Conservation (phyloP, 345 rosid genomes). For the Draba incana region DNA sequence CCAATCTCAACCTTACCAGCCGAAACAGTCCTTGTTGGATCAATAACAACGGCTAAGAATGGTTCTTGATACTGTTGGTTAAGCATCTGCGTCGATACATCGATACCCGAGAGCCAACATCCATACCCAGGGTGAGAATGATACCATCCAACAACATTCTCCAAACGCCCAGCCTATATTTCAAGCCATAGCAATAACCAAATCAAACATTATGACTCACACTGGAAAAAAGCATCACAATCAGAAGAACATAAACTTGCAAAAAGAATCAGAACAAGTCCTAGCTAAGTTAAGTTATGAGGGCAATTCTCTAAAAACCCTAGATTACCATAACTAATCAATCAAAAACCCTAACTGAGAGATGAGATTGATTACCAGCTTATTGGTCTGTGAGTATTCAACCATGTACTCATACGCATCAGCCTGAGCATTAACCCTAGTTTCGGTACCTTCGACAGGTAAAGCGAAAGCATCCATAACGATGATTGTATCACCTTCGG, state of each 20-base stretch:
- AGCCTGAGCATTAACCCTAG: conserved; percentile 98
- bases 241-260: too few relatives aligned
- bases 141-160: conserved; percentile 86
- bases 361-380: conserved; percentile 56
- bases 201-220: background rate
- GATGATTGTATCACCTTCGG: conserved; percentile 92
- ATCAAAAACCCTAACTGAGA: background rate
- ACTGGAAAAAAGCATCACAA: too few relatives aligned
- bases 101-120: conserved; percentile 99
- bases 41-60: conserved; percentile 91
- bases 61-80: conserved; percentile 98
- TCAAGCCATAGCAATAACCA: conserved; percentile 32
- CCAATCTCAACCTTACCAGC: conserved; percentile 99
- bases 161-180: conserved; percentile 90
- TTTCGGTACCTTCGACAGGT: conserved; percentile 99
- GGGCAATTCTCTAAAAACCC: conserved; percentile 22
- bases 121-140: conserved; percentile 99
- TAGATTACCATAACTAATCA: background rate
- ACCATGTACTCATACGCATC: conserved; percentile 99
- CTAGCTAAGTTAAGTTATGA: background rate
- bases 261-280: background rate
- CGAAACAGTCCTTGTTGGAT: conserved; percentile 98
- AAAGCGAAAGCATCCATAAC: conserved; percentile 99
- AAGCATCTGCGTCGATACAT: conserved; percentile 97
- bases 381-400: conserved; percentile 94